Evolutionary conservation across 2,329 filamentous ascomycete genomes (phyloP), one percentile per base, ranked within the genome.

Genomic region (Knufia petricola): DNA sequence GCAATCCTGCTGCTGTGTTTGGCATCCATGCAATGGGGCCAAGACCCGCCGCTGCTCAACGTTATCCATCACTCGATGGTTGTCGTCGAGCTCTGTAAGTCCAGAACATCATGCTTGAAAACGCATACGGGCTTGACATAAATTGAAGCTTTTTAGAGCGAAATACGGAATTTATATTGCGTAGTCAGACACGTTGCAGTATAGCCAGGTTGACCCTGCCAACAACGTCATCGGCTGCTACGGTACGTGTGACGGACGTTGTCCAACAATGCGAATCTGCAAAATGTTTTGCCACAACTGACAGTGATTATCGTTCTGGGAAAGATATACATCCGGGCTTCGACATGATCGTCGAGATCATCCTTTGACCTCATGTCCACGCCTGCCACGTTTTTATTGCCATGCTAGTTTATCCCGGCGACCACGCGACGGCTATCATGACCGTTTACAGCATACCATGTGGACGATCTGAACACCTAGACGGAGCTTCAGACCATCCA

Each of bases 321-420:
- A 47, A 47, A 28, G 44, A 47, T 47, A 7, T 38, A 24, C 44
- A 38, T 17, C 20, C 7, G 34, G 23, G 17, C 10, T 15, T 19
- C 23, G 19, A 47, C 12, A 39, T 8, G 21, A 26, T 39, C 34
- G 10, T 38, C 44, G 17, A 28, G 20, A 21, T 23, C 21, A 28
- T 30, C 34, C 28, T 34, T 36, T 36, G 32, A 36, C 32, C 9
- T 36, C 32, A 36, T 36, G 32, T 17, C 32, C 44, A 47, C 44
- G 44, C 34, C 19, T 12, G 44, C 44, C 44, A 47, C 44, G 44
- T 47, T 47, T 36, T 46, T 9, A 15, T 3, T 8, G 7, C n/a
- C 15, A 17, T 47, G 19, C 4, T 28, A 30, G 9, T 32, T 26
- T 28, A 39, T 47, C 44, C 44, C 44, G 36, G 44, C 21, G 7